Conservation (phyloP, 352 stramenopile species). For the Pythium periplocum region DNA sequence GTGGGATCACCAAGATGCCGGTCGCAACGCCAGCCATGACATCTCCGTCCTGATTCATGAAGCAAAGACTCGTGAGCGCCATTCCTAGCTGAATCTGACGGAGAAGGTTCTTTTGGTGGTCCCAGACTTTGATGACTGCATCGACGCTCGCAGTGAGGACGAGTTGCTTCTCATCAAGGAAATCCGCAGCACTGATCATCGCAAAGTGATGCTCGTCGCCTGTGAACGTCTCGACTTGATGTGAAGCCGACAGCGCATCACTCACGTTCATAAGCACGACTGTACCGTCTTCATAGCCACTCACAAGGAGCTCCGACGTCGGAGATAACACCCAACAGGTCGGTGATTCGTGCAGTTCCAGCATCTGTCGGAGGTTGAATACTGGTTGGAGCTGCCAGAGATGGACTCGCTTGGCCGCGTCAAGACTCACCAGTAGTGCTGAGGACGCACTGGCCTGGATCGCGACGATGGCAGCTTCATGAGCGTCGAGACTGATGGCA, state of each 20-base stretch:
- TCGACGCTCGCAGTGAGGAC: slow-evolving; percentile 64
- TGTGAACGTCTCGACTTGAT: slow-evolving; percentile 29
- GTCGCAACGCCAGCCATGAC: slow-evolving; percentile 43
- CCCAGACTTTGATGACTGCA: slow-evolving; percentile 67
- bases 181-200: slow-evolving; percentile 57
- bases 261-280: slow-evolving; percentile 43
- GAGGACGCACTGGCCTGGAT: slow-evolving; percentile 37
- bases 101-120: slow-evolving; percentile 50
- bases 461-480: slow-evolving; percentile 41
- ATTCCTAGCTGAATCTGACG: slow-evolving; percentile 52
- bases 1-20: slow-evolving; percentile 57
- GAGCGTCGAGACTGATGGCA: slow-evolving; percentile 45
- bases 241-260: slow-evolving; percentile 10
- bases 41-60: slow-evolving; percentile 60
- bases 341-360: slow-evolving; percentile 42
- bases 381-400: slow-evolving; percentile 57
- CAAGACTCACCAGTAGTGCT: slow-evolving; percentile 49
- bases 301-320: slow-evolving; percentile 48
- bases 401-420: slow-evolving; percentile 31
- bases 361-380: slow-evolving; percentile 43
- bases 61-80: slow-evolving; percentile 56
- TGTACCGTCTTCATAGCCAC: slow-evolving; percentile 56
- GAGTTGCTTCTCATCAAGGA: slow-evolving; percentile 49
- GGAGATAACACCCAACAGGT: slow-evolving; percentile 48
- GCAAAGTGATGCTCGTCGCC: slow-evolving; percentile 48